Percentiles rank a stretch among this genome's conserved stretches.
Conservation (phyloP, 1,139 yeast genomes). For the Kluyveromyces marxianus region DNA sequence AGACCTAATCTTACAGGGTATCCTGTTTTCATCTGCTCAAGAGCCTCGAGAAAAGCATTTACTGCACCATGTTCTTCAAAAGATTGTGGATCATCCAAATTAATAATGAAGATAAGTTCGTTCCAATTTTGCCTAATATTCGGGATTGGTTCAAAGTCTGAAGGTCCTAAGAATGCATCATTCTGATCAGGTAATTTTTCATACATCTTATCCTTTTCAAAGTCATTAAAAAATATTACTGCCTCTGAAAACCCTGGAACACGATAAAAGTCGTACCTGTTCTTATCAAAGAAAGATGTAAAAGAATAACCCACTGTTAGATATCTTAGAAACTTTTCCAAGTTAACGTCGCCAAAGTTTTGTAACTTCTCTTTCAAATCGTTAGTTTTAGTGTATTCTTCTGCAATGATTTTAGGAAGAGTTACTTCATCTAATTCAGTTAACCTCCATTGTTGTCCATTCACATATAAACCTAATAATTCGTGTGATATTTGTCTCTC, state of each 20-base stretch:
- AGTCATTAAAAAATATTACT: slow-evolving; percentile 69
- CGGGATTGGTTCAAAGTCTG: slow-evolving; percentile 56
- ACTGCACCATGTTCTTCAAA: slow-evolving; percentile 37
- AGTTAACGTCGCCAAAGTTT: not conserved
- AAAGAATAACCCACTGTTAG: not conserved
- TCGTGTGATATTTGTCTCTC: slow-evolving; percentile 24
- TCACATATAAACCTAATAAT: slow-evolving; percentile 47
- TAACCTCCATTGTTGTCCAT: slow-evolving; percentile 44
- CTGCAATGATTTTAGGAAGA: slow-evolving; percentile 15
- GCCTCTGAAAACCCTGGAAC: slow-evolving; percentile 28
- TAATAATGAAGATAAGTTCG: slow-evolving; percentile 65
- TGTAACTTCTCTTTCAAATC: slow-evolving; percentile 10
- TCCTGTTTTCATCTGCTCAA: slow-evolving; percentile 43
- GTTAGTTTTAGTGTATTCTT: slow-evolving; percentile 15
- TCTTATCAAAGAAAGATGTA: slow-evolving; percentile 1
- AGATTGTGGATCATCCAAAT: slow-evolving; percentile 47
- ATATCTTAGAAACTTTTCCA: not conserved
- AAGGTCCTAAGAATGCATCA: slow-evolving; percentile 34
- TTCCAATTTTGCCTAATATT: slow-evolving; percentile 67
- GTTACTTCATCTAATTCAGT: slow-evolving; percentile 18
- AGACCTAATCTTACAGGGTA: slow-evolving; percentile 79
- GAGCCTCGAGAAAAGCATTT: slow-evolving; percentile 41
- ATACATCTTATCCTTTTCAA: slow-evolving; percentile 58
- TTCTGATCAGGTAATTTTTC: slow-evolving; percentile 38
- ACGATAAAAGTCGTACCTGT: slow-evolving; percentile 27